phyloP scores from a whole-genome alignment of 257 asterid species.

The Solanum bulbocastanum region DNA sequence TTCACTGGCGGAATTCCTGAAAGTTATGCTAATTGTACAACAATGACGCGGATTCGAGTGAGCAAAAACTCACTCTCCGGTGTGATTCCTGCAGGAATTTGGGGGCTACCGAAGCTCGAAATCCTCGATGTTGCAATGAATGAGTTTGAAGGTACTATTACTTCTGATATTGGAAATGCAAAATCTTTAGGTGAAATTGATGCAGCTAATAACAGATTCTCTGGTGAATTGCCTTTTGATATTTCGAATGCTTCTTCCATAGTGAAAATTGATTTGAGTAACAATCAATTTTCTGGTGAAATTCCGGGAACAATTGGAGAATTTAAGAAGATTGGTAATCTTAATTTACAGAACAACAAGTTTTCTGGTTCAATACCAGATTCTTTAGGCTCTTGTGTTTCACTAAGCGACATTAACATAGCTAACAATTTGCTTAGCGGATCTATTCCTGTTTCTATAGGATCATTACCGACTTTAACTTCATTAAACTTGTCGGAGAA shows the following conservation, averaged over 20 bases:
- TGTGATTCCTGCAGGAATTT: conserved; percentile 56
- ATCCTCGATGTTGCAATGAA: conserved; percentile 49
- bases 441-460: conserved; percentile 41
- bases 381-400: conserved; percentile 52
- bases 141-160: conserved; percentile 45
- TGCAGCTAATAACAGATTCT: conserved; percentile 38
- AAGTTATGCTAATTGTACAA: conserved; percentile 44
- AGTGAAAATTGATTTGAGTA: conserved; percentile 39
- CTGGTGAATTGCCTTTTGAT: conserved; percentile 49
- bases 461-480: conserved; percentile 51
- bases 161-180: conserved; percentile 53
- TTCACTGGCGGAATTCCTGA: conserved; percentile 72
- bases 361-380: conserved; percentile 61
- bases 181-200: conserved; percentile 33
- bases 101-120: conserved; percentile 53
- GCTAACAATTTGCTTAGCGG: conserved; percentile 56
- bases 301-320: conserved; percentile 48
- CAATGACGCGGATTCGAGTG: conserved; percentile 53
- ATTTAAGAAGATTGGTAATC: conserved; percentile 35
- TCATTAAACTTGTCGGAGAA: conserved; percentile 63
- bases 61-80: conserved; percentile 58
- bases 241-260: conserved; percentile 37
- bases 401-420: conserved; percentile 50
- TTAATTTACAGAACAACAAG: conserved; percentile 43
- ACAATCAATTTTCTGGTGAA: conserved; percentile 53